Percentiles rank a stretch among this genome's conserved stretches.
Conservation (phyloP, 495 filamentous ascomycete genomes). For the Neohortaea acidophila region DNA sequence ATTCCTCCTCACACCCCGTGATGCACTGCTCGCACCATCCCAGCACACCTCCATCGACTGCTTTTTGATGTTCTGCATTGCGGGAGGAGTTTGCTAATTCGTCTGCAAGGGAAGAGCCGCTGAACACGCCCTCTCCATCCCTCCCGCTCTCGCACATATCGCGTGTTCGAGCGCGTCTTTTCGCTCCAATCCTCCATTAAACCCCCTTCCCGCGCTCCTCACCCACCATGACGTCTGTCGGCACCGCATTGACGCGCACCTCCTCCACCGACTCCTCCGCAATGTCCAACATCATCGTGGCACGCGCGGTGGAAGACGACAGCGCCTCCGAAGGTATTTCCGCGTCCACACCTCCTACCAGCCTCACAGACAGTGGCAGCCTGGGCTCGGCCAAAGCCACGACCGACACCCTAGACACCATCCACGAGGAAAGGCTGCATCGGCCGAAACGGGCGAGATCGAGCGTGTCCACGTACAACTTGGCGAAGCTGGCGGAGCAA, state of each 20-base stretch:
- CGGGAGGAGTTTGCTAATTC: too few relatives aligned
- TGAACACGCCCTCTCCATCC: too few relatives aligned
- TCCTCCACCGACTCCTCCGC: conserved; percentile 12
- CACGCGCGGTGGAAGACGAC: neutral
- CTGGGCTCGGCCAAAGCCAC: conserved; percentile 16
- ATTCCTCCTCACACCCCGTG: too few relatives aligned
- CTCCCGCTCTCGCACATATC: too few relatives aligned
- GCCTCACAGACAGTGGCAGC: conserved; percentile 21
- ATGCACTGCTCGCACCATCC: too few relatives aligned
- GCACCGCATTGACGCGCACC: conserved; percentile 12
- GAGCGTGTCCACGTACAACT: conserved; percentile 21
- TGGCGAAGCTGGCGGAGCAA: conserved; percentile 22
- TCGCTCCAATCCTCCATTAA: too few relatives aligned
- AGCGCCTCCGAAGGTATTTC: neutral
- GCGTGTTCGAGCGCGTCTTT: too few relatives aligned
- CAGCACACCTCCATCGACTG: too few relatives aligned
- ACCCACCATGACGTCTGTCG: too few relatives aligned
- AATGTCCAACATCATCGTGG: conserved; percentile 14
- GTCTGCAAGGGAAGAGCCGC: too few relatives aligned
- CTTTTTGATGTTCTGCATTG: too few relatives aligned
- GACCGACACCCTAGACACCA: conserved; percentile 3
- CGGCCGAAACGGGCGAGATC: conserved; percentile 15
- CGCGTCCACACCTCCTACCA: conserved; percentile 23
- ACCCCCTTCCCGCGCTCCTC: too few relatives aligned
- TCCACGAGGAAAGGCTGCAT: conserved; percentile 8